phyloP scores from a whole-genome alignment of 2,329 filamentous ascomycete species.

The Arthrobotrys entomopaga region DNA sequence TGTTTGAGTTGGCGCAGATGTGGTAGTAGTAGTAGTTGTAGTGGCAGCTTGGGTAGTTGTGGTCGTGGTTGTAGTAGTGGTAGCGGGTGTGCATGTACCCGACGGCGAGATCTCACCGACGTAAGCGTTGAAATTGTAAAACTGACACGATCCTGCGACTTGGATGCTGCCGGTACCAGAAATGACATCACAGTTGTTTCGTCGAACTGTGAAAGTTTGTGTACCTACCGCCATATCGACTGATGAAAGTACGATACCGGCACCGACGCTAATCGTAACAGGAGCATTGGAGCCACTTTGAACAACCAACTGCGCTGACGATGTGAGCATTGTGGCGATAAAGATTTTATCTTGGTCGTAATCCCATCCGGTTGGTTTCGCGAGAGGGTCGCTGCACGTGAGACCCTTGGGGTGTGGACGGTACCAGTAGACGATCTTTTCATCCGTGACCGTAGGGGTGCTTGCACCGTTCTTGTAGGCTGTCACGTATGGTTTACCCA shows the following conservation, averaged over 20 bases:
- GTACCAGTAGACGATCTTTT: conserved; percentile 65
- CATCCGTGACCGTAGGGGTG: conserved; percentile 59
- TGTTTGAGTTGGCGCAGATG: conserved; percentile 47
- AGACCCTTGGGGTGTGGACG: conserved; percentile 61
- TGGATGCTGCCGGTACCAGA: conserved; percentile 57
- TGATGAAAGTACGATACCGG: conserved; percentile 60
- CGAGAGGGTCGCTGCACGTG: conserved; percentile 57
- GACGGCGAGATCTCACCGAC: conserved; percentile 57
- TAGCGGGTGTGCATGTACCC: conserved; percentile 39
- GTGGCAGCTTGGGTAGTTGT: conserved; percentile 7
- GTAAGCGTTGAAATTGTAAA: conserved; percentile 61
- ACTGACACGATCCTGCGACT: conserved; percentile 58
- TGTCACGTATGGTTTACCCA: conserved; percentile 67
- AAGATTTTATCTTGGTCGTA: conserved; percentile 59
- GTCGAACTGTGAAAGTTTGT: conserved; percentile 59
- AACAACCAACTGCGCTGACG: conserved; percentile 59
- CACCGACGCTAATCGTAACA: conserved; percentile 59
- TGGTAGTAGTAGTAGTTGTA: conserved; percentile 8
- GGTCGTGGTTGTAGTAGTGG: conserved; percentile 31
- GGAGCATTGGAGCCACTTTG: conserved; percentile 58
- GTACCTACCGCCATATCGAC: conserved; percentile 60
- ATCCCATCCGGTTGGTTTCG: conserved; percentile 56
- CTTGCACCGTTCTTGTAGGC: conserved; percentile 65
- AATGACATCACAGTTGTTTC: conserved; percentile 56
- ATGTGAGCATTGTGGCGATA: conserved; percentile 60